A percentile compares a stretch with the other conserved stretches of the same genome.
These are phyloP conservation scores for Pythium volutum DNA, from an alignment of 352 stramenopile genomes.

Conservation along the genomic window DNA sequence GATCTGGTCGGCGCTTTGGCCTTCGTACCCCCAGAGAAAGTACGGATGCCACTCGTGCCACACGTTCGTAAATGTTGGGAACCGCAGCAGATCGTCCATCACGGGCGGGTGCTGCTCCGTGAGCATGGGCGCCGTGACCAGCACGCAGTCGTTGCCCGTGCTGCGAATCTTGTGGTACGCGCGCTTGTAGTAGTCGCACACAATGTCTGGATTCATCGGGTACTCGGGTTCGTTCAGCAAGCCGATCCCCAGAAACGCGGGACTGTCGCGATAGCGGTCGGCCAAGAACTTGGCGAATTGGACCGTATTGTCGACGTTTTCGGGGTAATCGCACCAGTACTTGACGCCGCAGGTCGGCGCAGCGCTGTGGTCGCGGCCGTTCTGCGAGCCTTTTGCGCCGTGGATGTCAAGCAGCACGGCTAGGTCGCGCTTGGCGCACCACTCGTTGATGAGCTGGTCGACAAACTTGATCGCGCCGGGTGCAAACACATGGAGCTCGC, in stretches of 20 bases:
- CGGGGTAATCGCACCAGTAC: constrained; percentile 45
- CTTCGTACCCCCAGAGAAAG: constrained; percentile 64
- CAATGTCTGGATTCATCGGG: constrained; percentile 39
- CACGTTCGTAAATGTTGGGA: constrained; percentile 39
- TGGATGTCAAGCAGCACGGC: constrained; percentile 82
- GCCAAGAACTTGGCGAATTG: constrained; percentile 50
- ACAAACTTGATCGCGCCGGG: constrained; percentile 52
- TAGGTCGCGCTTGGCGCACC: constrained; percentile 58
- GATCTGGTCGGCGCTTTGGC: constrained; percentile 53
- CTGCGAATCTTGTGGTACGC: constrained; percentile 55
- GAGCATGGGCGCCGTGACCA: constrained; percentile 49
- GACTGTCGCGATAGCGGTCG: constrained; percentile 35
- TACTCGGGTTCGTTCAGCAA: constrained; percentile 80
- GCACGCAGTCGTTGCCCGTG: constrained; percentile 52
- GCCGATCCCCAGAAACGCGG: constrained; percentile 63
- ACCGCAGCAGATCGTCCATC: constrained; percentile 41
- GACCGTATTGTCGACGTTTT: constrained; percentile 74
- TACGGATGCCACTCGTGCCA: constrained; percentile 58
- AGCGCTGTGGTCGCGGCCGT: constrained; percentile 75
- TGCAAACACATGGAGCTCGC: constrained; percentile 40
- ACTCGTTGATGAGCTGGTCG: constrained; percentile 78
- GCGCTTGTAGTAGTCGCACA: constrained; percentile 56
- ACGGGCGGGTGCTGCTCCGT: constrained; percentile 43
- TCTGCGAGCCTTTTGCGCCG: constrained; percentile 72
- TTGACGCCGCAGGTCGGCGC: constrained; percentile 32